Evolutionary conservation across 2,329 filamentous ascomycete species (phyloP).

Genomic region (Diaporthe ampelina): DNA sequence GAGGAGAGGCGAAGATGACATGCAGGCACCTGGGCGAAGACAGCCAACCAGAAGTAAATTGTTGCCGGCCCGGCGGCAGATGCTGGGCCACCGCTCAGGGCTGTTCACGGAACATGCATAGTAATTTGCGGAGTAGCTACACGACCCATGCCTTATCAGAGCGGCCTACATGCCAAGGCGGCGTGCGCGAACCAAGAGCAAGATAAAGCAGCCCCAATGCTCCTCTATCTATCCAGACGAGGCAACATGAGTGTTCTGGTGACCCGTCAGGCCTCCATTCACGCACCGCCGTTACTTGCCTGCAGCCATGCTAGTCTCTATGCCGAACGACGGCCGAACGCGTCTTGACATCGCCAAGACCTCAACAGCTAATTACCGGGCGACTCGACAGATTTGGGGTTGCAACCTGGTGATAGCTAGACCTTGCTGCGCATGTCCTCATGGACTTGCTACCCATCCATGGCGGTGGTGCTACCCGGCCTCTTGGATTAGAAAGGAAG

Average conservation of each 20-base stretch:
- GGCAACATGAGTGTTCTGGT: conserved; percentile 2
- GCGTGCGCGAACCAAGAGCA: conserved; percentile 13
- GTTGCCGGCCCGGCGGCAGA: conserved; percentile 8
- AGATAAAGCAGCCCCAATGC: conserved; percentile 22
- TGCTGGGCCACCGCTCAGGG: background rate
- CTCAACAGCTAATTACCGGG: background rate
- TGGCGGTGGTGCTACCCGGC: background rate
- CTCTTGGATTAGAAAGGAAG: conserved; percentile 26
- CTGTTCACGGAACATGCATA: conserved; percentile 3
- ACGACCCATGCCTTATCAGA: conserved; percentile 11
- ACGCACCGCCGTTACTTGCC: background rate
- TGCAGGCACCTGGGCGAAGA: conserved; percentile 1
- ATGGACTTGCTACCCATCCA: background rate
- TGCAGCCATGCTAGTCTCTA: conserved; percentile 10
- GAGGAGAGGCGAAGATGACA: background rate
- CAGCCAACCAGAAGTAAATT: conserved; percentile 1
- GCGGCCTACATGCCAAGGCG: conserved; percentile 17
- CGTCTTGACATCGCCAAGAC: conserved; percentile 12
- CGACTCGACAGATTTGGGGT: background rate
- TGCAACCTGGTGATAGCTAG: conserved; percentile 12
- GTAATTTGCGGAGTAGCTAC: background rate
- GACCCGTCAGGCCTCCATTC: conserved; percentile 7
- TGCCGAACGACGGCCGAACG: conserved; percentile 18
- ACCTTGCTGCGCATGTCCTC: background rate
- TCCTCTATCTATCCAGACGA: background rate